Evolutionary conservation across 1,284 basidiomycete species (phyloP).

Genomic region (Puccinia horiana): DNA sequence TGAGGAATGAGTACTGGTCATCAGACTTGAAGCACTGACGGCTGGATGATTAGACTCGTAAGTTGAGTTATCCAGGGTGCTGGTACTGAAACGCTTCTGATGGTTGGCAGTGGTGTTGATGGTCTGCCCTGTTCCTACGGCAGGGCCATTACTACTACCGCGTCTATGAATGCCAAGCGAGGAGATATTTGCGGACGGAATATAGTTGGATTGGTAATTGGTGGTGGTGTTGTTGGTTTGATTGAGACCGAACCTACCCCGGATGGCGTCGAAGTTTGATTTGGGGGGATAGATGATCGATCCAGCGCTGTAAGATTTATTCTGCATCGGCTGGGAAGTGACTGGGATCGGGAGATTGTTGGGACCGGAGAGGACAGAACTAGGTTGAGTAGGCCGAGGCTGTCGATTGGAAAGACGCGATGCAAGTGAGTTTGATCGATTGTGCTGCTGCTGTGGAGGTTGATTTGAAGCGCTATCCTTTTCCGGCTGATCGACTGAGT

Average conservation of each 20-base stretch:
- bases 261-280: slow-evolving; percentile 40
- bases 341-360: slow-evolving; percentile 22
- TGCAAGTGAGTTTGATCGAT: slow-evolving; percentile 45
- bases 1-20: slow-evolving; percentile 21
- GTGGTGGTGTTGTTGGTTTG: slow-evolving; percentile 25
- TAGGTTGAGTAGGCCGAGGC: background rate
- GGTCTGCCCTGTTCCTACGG: background rate
- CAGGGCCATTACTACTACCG: background rate
- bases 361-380: slow-evolving; percentile 4
- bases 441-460: slow-evolving; percentile 13
- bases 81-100: slow-evolving; percentile 45
- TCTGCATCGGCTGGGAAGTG: slow-evolving; percentile 27
- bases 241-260: slow-evolving; percentile 44
- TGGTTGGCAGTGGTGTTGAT: slow-evolving; percentile 6
- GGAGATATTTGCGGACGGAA: slow-evolving; percentile 7
- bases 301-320: slow-evolving; percentile 32
- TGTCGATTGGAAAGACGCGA: slow-evolving; percentile 37
- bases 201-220: slow-evolving; percentile 18
- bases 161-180: slow-evolving; percentile 23
- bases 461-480: background rate
- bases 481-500: background rate
- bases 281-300: slow-evolving; percentile 45
- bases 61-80: slow-evolving; percentile 16
- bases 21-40: slow-evolving; percentile 45
- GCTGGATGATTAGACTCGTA: background rate